A percentile compares a stretch with the other conserved stretches of the same genome.
These are phyloP conservation scores for Knoxia roxburghii DNA, from an alignment of 257 asterid genomes.

Conservation along the genomic window DNA sequence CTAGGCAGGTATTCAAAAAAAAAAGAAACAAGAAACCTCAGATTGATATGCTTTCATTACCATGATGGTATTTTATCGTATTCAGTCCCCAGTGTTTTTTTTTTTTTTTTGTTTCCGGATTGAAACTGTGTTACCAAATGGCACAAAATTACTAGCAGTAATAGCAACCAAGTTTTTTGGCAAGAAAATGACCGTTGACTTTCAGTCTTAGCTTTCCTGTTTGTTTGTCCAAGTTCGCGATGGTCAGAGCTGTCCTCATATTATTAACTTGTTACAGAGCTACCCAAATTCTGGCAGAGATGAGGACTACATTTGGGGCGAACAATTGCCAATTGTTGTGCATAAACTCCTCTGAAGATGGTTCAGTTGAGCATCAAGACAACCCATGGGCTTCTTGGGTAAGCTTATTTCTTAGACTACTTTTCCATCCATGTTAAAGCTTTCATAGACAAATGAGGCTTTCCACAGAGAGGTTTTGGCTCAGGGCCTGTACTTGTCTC, in stretches of 20 bases:
- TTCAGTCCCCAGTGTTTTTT: neutral
- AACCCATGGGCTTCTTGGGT: conserved; percentile 74
- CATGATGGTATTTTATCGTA: too few species aligned
- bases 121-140: neutral
- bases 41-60: too few species aligned
- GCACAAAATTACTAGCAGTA: neutral
- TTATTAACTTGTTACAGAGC: conserved; percentile 48
- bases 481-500: conserved; percentile 12
- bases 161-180: neutral
- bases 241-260: neutral
- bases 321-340: conserved; percentile 74
- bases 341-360: conserved; percentile 69
- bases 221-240: neutral
- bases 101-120: too few species aligned
- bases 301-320: conserved; percentile 83
- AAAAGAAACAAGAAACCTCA: too few species aligned
- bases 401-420: conserved; percentile 30
- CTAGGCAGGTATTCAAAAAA: neutral
- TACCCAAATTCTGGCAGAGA: conserved; percentile 58
- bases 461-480: neutral
- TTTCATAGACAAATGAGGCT: conserved; percentile 14
- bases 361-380: conserved; percentile 47
- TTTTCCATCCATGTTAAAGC: conserved; percentile 9
- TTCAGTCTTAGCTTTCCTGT: neutral
- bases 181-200: neutral